These are phyloP conservation scores for Ascosphaera aggregata DNA, from an alignment of 2,329 filamentous ascomycete species.

Conservation along the genomic window DNA sequence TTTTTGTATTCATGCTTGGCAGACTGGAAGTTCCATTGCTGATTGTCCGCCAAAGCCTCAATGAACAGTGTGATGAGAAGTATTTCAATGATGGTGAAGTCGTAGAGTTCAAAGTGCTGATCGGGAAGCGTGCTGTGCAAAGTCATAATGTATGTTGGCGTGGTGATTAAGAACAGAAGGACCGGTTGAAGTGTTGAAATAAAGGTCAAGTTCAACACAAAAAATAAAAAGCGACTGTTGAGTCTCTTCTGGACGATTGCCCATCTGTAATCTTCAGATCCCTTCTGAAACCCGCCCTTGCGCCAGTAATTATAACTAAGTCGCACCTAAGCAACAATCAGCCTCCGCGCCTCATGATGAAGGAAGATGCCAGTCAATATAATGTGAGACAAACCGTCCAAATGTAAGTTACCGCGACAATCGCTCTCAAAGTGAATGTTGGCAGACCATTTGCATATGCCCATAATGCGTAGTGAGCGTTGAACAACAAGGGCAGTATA, in stretches of 20 bases:
- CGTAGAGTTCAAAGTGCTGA: slow-evolving; percentile 32
- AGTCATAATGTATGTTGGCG: slow-evolving; percentile 58
- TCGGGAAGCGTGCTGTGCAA: slow-evolving; percentile 42
- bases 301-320: slow-evolving; percentile 96
- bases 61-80: slow-evolving; percentile 36
- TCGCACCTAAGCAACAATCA: slow-evolving; percentile 29
- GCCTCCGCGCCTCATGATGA: slow-evolving; percentile 3
- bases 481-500: slow-evolving; percentile 66
- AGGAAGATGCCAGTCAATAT: not conserved
- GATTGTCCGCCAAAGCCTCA: slow-evolving; percentile 67
- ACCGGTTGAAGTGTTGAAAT: slow-evolving; percentile 68
- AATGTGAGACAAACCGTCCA: slow-evolving; percentile 78
- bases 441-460: slow-evolving; percentile 50
- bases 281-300: slow-evolving; percentile 70
- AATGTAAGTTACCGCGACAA: slow-evolving; percentile 43
- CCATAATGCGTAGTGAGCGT: slow-evolving; percentile 66
- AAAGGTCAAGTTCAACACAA: slow-evolving; percentile 72
- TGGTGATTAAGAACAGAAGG: slow-evolving; percentile 54
- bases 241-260: slow-evolving; percentile 45
- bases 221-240: slow-evolving; percentile 51
- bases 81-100: slow-evolving; percentile 30
- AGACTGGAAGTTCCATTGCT: slow-evolving; percentile 75
- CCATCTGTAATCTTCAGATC: slow-evolving; percentile 94
- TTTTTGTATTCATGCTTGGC: slow-evolving; percentile 57
- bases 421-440: slow-evolving; percentile 45